Percentiles rank a stretch among this genome's conserved stretches.
phyloP scores from a whole-genome alignment of 257 asterid species.

The Forsythia viridissima region DNA sequence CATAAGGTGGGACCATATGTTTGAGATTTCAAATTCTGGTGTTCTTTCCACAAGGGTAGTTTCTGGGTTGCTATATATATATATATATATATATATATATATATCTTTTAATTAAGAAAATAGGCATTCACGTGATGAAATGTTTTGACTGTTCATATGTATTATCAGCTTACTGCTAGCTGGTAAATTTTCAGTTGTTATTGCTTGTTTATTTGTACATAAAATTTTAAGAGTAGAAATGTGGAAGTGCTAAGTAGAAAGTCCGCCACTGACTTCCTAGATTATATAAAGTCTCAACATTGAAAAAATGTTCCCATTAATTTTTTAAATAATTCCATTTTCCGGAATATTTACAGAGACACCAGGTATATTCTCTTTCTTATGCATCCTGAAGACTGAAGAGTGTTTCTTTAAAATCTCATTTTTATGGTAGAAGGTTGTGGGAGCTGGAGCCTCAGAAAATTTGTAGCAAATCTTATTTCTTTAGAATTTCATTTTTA shows the following conservation, averaged over 20 bases:
- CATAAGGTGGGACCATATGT: too few relatives aligned
- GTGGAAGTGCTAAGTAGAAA: neutral
- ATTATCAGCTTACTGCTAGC: neutral
- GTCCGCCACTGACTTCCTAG: neutral
- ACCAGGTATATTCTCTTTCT: neutral
- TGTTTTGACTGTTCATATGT: neutral
- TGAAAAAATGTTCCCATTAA: neutral
- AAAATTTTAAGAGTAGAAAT: neutral
- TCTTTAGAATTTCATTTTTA: neutral
- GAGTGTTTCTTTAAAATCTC: neutral
- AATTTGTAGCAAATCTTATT: too few relatives aligned
- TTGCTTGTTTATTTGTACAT: neutral
- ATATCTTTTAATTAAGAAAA: neutral
- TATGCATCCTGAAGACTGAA: neutral
- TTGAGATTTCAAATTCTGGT: neutral
- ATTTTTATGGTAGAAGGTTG: neutral
- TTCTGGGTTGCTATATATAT: neutral
- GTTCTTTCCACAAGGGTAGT: neutral
- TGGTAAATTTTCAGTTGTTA: neutral
- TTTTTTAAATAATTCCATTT: too few relatives aligned
- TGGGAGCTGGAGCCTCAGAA: neutral
- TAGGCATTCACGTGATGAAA: neutral
- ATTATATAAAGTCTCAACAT: neutral
- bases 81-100: too few relatives aligned
- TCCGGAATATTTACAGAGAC: neutral